Evolutionary conservation across 805 yeast species (phyloP).

Genomic region (Yarrowia yakushimensis): DNA sequence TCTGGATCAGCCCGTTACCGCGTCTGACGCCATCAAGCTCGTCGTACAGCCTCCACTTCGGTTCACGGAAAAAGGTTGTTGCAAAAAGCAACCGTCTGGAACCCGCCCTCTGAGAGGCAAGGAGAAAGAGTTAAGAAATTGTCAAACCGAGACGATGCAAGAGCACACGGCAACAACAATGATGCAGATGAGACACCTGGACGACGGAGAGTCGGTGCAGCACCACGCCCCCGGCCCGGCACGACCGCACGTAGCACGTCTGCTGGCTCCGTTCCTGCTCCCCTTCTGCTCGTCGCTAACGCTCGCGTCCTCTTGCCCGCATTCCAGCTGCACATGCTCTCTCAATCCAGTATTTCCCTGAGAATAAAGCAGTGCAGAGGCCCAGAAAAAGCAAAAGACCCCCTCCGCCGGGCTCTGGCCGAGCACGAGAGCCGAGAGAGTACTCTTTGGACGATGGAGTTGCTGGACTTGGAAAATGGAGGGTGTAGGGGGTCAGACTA

Average conservation of each 20-base stretch:
- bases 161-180: neutral
- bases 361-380: conserved; percentile 1
- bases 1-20: neutral
- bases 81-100: too few relatives aligned
- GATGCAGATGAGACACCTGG: neutral
- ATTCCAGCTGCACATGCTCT: neutral
- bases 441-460: too few relatives aligned
- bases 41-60: neutral
- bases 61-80: conserved; percentile 13
- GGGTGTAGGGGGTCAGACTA: too few relatives aligned
- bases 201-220: too few relatives aligned
- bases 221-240: too few relatives aligned
- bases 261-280: neutral
- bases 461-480: too few relatives aligned
- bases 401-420: too few relatives aligned
- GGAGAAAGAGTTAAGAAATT: neutral
- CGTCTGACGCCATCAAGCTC: neutral
- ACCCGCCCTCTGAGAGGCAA: too few relatives aligned
- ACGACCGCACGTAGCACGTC: too few relatives aligned
- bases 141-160: neutral
- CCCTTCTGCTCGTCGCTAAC: neutral
- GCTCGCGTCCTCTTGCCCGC: neutral
- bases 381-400: too few relatives aligned
- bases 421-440: too few relatives aligned
- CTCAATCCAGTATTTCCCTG: conserved; percentile 5